Conservation (phyloP, 805 yeast species). For the Zygotorulaspora sp. region DNA sequence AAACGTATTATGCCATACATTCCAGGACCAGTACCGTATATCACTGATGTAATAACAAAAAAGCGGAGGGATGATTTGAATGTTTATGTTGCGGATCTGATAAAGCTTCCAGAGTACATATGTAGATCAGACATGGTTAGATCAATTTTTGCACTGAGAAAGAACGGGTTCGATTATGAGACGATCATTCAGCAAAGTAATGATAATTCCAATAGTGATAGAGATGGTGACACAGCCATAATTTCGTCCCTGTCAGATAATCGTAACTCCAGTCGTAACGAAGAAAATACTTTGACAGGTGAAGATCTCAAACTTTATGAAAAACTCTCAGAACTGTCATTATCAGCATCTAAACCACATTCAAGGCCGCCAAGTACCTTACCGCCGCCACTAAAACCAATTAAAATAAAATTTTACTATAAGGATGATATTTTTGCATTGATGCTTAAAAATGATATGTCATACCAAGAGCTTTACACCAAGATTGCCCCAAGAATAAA, state of each 20-base stretch:
- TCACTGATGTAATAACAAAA: conserved; percentile 66
- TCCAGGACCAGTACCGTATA: conserved; percentile 93
- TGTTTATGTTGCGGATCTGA: conserved; percentile 53
- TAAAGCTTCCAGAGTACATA: conserved; percentile 71
- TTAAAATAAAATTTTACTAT: conserved; percentile 69
- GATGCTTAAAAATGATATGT: conserved; percentile 46
- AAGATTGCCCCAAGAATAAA: conserved; percentile 52
- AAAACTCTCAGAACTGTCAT: conserved; percentile 27
- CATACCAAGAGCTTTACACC: conserved; percentile 45
- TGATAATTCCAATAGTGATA: conserved; percentile 7
- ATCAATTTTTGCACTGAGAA: conserved; percentile 57
- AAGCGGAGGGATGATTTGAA: conserved; percentile 53
- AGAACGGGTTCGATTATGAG: conserved; percentile 36
- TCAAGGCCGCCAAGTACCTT: conserved; percentile 32
- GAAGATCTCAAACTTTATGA: conserved; percentile 31
- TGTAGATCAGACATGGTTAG: conserved; percentile 65
- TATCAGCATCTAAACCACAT: conserved; percentile 21
- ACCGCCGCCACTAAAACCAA: conserved; percentile 29
- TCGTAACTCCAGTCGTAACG: conserved; percentile 16
- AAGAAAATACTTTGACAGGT: conserved; percentile 33
- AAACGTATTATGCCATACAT: conserved; percentile 84
- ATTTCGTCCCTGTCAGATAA: conserved; percentile 5
- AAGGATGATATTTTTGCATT: conserved; percentile 80
- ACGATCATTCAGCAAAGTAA: conserved; percentile 5
- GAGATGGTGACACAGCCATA: conserved; percentile 16